Evolutionary conservation across 176 grass and related monocot species (phyloP), one percentile per base, ranked within the genome.

Genomic region (Oryza coarctata): DNA sequence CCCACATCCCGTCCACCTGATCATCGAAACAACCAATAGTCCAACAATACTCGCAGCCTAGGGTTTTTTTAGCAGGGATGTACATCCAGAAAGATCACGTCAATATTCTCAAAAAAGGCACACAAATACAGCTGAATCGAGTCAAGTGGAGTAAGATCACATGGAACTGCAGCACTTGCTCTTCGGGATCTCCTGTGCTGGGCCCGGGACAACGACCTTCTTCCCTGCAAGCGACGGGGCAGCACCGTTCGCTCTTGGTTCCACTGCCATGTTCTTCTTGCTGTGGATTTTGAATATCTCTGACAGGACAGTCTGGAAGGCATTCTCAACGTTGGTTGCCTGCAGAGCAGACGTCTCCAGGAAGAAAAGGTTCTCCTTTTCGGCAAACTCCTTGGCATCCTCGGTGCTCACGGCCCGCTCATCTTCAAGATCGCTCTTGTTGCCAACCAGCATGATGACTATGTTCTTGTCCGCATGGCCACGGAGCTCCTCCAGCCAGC

Each of bases 201-300:
- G 88, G 9, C 88, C 88, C 31, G 88, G 88, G 61, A 90, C 83
- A 11, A 90, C 67, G 25, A 90, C 84, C 30, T 90, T 82, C 83
- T 86, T 83, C 35, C 88, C 88, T 6, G 84, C 40, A n/a, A 86
- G 73, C 0, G 73, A 31, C 0, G 83, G 83, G 23, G 61, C 36
- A 0, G 73, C 61, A 1, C 84, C 88, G 7, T 90, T 90, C 6
- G 36, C 68, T 49, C 74, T 86, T 7, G 73, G 79, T 47, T 90
- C 88, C 0, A 30, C 70, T 0, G 52, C 39, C 30, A 88, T 88
- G 63, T 88, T 88, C n/a, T 88, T 88, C 81, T 88, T 88, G 81
- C 87, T 80, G 70, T 84, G 87, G 63, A 88, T 88, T 65, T 88
- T 88, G 70, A 84, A 88, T n/a, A 88, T 88, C 87, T 88, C 87